Percentiles rank a stretch among this genome's conserved stretches.
These are phyloP conservation scores for Onygenales sp. DNA, from an alignment of 2,329 filamentous ascomycete species.

Conservation along the genomic window DNA sequence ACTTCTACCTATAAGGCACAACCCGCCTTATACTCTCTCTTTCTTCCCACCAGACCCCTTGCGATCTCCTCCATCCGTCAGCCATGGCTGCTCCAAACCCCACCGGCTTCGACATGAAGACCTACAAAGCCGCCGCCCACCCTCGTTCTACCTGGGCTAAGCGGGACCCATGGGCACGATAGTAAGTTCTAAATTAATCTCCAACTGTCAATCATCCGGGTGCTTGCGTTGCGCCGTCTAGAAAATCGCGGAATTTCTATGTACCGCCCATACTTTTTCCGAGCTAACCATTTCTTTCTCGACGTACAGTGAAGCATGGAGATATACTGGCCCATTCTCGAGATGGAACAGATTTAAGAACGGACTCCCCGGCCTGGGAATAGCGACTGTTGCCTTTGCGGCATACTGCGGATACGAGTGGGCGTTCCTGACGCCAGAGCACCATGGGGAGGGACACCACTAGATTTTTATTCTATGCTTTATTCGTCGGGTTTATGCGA, in stretches of 20 bases:
- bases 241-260: no score
- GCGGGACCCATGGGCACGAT: conserved; percentile 54
- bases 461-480: conserved; percentile 24
- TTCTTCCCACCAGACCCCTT: not conserved
- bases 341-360: conserved; percentile 82
- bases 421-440: conserved; percentile 66
- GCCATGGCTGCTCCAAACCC: conserved; percentile 51
- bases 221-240: not conserved
- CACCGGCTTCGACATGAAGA: conserved; percentile 84
- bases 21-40: not conserved
- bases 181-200: conserved; percentile 35
- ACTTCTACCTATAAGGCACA: not conserved
- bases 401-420: conserved; percentile 86
- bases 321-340: conserved; percentile 81
- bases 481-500: not conserved
- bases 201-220: not conserved
- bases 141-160: conserved; percentile 40
- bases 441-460: conserved; percentile 51
- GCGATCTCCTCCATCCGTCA: conserved; percentile 7
- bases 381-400: conserved; percentile 82
- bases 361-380: conserved; percentile 82
- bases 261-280: no score
- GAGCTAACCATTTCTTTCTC: conserved; percentile 3
- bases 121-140: conserved; percentile 63
- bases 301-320: conserved; percentile 73